Evolutionary conservation across 2,329 filamentous ascomycete species (phyloP), one percentile per base, ranked within the genome.

Genomic region (Pseudogymnoascus sp.): DNA sequence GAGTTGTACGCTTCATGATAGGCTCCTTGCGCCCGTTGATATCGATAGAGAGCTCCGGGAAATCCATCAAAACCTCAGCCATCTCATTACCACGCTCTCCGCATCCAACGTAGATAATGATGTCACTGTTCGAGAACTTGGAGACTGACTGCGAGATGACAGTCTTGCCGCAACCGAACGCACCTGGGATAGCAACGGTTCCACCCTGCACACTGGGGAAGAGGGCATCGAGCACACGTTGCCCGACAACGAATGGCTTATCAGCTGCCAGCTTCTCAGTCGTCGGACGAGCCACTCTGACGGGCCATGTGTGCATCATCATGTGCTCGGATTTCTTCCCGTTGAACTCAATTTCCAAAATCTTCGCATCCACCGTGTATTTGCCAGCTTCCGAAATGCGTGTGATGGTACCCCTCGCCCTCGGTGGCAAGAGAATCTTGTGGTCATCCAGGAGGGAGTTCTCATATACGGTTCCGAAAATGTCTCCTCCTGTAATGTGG

Each of bases 21-120:
- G 93, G 93, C 77, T 99, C 95, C 79, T 93, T 89, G 74, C 93
- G 91, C 71, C 95, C 95, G 46, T 96, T 89, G 70, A 97, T 87
- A 17, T 96, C 89, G 74, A 99, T 99, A 59, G 90, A 90, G 68
- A 99, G 90, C 84, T 97, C 93, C 65, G 95, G 95, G 83, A 99
- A 99, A 79, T 99, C 95, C 90, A 97, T 97, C 84, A 99, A 84
- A 70, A 99, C 95, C 84, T 99, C 95, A 68, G 95, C 95, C 95
- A 99, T 99, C 79, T 99, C 95, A 75, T 99, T 99, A 70, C 95
- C 95, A 71, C 95, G 90, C 80, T 99, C 95, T 71, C 93, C 78
- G 74, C 83, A 88, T 65, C 95, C 95, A 65, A 99, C 95, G 75
- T 99, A 99, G 71, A 99, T 90, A 70, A 99, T 99, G 73, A 97